Percentiles rank a stretch among this genome's conserved stretches.
Evolutionary conservation across 305 asterid genomes (phyloP).

Genomic region (Solanum hybrid): DNA sequence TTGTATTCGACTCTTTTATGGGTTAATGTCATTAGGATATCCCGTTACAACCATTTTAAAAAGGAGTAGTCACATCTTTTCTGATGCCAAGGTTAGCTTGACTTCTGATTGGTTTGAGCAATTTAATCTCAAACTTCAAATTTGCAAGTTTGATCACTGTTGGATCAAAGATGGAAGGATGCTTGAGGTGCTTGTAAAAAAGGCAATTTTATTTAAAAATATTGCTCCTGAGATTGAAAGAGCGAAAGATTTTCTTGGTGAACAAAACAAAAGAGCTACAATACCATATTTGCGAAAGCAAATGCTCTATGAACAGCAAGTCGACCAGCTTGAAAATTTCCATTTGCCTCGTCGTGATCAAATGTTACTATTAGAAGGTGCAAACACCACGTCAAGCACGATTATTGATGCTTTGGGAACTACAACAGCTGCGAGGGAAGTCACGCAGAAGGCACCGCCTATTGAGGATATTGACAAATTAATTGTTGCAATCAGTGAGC

Average conservation of each 20-base stretch:
- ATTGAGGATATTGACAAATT: background rate
- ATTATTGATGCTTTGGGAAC: background rate
- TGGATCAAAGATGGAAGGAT: background rate
- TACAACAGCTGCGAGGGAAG: background rate
- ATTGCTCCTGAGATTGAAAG: background rate
- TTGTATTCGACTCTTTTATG: background rate
- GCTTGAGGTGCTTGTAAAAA: background rate
- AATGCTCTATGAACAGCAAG: background rate
- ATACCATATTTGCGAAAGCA: background rate
- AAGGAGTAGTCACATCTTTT: background rate
- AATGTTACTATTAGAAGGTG: background rate
- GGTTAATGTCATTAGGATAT: background rate
- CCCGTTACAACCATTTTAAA: background rate
- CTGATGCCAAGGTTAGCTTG: background rate
- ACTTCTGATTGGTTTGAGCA: background rate
- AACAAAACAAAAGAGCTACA: background rate
- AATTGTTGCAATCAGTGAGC: background rate
- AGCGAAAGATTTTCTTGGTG: background rate
- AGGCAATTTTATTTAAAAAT: background rate
- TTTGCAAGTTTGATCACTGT: background rate
- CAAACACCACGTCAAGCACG: background rate
- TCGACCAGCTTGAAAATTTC: background rate
- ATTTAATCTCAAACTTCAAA: background rate
- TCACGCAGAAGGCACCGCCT: background rate
- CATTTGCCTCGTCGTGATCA: background rate